phyloP scores from a whole-genome alignment of 768 basidiomycete species.

The Nidularia pulvinata region DNA sequence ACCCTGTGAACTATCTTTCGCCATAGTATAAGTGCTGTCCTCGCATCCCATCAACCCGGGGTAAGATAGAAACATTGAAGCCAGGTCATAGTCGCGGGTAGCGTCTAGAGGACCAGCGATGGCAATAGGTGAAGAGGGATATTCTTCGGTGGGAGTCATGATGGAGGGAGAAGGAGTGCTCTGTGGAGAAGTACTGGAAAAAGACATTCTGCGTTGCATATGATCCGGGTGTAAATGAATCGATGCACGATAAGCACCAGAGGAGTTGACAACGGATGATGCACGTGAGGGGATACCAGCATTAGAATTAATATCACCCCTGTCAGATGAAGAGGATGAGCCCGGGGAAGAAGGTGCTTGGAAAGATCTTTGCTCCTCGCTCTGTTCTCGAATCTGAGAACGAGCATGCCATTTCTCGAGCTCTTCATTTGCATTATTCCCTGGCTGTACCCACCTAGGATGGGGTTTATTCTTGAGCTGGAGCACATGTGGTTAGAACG shows the following conservation, averaged over 20 bases:
- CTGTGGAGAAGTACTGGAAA: constrained; percentile 24
- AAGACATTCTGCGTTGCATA: constrained; percentile 23
- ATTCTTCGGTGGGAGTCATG: constrained; percentile 46
- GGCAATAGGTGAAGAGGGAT: constrained; percentile 24
- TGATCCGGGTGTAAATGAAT: constrained; percentile 18
- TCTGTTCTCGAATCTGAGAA: constrained; percentile 9
- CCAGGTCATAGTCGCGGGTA: constrained; percentile 36
- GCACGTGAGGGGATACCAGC: constrained; percentile 8
- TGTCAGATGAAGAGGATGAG: constrained; percentile 24
- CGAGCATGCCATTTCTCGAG: constrained; percentile 21
- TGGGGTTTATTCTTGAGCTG: constrained; percentile 77
- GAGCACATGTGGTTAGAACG: background rate
- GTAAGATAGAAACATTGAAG: constrained; percentile 38
- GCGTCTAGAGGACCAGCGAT: constrained; percentile 19
- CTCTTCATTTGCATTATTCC: constrained; percentile 28
- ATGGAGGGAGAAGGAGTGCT: constrained; percentile 37
- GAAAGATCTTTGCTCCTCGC: constrained; percentile 17
- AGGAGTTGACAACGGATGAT: constrained; percentile 7
- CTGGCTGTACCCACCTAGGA: constrained; percentile 59
- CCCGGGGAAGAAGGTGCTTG: constrained; percentile 22
- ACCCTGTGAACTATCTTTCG: constrained; percentile 9
- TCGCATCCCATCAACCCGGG: constrained; percentile 21
- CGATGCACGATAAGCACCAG: constrained; percentile 13
- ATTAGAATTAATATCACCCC: constrained; percentile 14
- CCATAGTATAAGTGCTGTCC: constrained; percentile 13